A percentile compares a stretch with the other conserved stretches of the same genome.
Evolutionary conservation across 140 eudicot species (phyloP).

Genomic region (Flaveria floridana): DNA sequence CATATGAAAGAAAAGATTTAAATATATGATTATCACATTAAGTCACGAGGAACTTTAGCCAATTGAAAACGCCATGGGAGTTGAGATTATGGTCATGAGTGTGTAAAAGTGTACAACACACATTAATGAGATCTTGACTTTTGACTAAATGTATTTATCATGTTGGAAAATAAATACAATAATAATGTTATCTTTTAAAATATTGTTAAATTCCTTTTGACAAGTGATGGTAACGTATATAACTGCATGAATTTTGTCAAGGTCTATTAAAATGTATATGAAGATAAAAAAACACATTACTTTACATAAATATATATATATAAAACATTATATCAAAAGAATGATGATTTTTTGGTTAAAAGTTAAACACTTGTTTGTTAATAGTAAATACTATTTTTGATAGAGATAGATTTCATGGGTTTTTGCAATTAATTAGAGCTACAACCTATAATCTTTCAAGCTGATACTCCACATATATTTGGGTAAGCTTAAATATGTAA

Average conservation of each 20-base stretch:
- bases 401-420: background rate
- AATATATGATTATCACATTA: background rate
- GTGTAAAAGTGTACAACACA: background rate
- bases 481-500: background rate
- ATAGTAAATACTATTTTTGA: background rate
- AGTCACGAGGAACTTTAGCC: conserved; percentile 14
- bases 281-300: background rate
- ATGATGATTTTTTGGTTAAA: background rate
- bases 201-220: background rate
- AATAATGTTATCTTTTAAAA: background rate
- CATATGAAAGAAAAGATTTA: background rate
- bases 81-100: too few relatives aligned
- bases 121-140: conserved; percentile 27
- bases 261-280: background rate
- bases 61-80: background rate
- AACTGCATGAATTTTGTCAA: background rate
- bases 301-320: background rate
- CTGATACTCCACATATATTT: background rate
- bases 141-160: conserved; percentile 21
- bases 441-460: too few relatives aligned
- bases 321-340: background rate
- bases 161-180: conserved; percentile 1
- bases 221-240: background rate
- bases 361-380: background rate
- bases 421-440: background rate